Evolutionary conservation across 305 asterid species (phyloP).

Genomic region (Solanum chacoense): DNA sequence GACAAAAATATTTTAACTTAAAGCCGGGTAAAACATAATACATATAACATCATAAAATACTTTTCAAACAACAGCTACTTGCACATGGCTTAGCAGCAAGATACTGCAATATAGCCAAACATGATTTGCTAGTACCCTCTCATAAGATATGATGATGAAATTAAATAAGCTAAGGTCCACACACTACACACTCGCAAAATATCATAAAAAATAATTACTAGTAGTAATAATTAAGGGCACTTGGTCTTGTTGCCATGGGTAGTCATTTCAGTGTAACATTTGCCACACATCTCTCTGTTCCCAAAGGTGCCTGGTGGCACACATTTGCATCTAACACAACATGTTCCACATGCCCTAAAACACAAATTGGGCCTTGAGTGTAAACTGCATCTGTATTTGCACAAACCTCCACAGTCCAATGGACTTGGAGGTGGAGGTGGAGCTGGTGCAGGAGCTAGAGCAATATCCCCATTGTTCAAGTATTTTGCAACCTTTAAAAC

Average conservation of each 20-base stretch:
- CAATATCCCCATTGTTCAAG: background rate
- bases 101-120: background rate
- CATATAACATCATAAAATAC: background rate
- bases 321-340: conserved; percentile 27
- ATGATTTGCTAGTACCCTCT: background rate
- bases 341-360: conserved; percentile 25
- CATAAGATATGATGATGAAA: background rate
- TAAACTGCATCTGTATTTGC: conserved; percentile 16
- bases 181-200: background rate
- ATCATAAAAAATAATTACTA: background rate
- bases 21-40: background rate
- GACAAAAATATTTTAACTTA: background rate
- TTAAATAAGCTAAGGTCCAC: background rate
- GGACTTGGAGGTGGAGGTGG: background rate
- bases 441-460: conserved; percentile 1
- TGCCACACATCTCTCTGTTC: conserved; percentile 20
- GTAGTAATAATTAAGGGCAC: conserved; percentile 13
- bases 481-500: conserved; percentile 6
- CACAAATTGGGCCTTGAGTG: conserved; percentile 24
- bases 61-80: background rate
- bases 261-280: conserved; percentile 22
- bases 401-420: conserved; percentile 15
- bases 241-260: conserved; percentile 24
- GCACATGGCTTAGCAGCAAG: background rate
- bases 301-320: conserved; percentile 33